These are phyloP conservation scores for Barnettozyma pratensis DNA, from an alignment of 805 yeast species.

Conservation along the genomic window DNA sequence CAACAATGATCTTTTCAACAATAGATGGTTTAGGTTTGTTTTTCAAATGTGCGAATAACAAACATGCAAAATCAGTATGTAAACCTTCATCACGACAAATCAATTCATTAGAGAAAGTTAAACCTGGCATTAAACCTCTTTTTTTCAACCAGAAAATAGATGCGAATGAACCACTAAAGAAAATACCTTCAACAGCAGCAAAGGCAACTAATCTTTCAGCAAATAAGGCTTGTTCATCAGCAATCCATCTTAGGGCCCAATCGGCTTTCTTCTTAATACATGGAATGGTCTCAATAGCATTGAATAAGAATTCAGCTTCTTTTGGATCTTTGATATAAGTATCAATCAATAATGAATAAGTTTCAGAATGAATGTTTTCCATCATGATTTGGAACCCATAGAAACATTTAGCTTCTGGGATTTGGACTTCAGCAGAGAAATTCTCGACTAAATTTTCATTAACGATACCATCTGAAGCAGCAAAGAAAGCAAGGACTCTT, in stretches of 20 bases:
- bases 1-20: constrained; percentile 83
- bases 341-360: constrained; percentile 91
- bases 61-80: constrained; percentile 97
- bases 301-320: constrained; percentile 85
- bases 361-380: constrained; percentile 98
- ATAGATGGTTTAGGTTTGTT: constrained; percentile 79
- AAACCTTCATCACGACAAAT: constrained; percentile 98
- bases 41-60: constrained; percentile 86
- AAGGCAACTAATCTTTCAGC: constrained; percentile 97
- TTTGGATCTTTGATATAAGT: constrained; percentile 94
- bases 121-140: constrained; percentile 98
- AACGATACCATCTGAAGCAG: constrained; percentile 98
- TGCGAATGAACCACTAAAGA: constrained; percentile 97
- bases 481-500: constrained; percentile 93
- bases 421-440: constrained; percentile 94
- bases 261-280: constrained; percentile 96
- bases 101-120: constrained; percentile 95
- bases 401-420: constrained; percentile 97
- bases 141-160: constrained; percentile 98
- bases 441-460: constrained; percentile 97
- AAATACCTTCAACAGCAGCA: constrained; percentile 98
- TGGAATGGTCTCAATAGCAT: constrained; percentile 95
- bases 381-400: constrained; percentile 99
- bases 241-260: constrained; percentile 98
- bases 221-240: constrained; percentile 79